phyloP scores from a whole-genome alignment of 129 eudicot species.

The Helianthus tuberosus region DNA sequence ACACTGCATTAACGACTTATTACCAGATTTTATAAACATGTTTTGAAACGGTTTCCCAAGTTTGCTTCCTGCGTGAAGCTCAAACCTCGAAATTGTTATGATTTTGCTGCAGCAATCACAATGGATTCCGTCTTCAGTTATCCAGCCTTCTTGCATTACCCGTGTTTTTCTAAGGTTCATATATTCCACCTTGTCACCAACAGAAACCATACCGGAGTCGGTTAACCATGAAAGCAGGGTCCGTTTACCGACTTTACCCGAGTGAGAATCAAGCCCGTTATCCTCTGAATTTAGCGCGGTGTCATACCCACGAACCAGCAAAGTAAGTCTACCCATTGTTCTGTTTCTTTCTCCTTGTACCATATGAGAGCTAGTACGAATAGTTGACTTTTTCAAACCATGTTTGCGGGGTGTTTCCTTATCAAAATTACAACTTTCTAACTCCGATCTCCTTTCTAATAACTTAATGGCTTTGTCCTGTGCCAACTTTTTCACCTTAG shows the following conservation, averaged over 20 bases:
- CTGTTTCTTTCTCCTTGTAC: conserved; percentile 59
- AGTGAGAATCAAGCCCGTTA: conserved; percentile 59
- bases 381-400: conserved; percentile 24
- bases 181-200: conserved; percentile 79
- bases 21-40: conserved; percentile 61
- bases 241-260: conserved; percentile 51
- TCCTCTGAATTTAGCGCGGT: conserved; percentile 49
- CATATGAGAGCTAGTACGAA: conserved; percentile 34
- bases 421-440: conserved; percentile 31
- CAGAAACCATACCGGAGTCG: conserved; percentile 59
- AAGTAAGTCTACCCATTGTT: conserved; percentile 64
- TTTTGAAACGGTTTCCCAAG: conserved; percentile 75
- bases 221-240: conserved; percentile 76
- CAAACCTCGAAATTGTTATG: conserved; percentile 73
- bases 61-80: conserved; percentile 93
- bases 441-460: conserved; percentile 36
- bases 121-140: conserved; percentile 85
- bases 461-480: conserved; percentile 42
- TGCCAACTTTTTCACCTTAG: conserved; percentile 37
- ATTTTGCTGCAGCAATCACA: conserved; percentile 94
- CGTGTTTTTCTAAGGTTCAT: conserved; percentile 75
- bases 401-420: conserved; percentile 35
- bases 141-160: conserved; percentile 92
- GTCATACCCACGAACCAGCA: conserved; percentile 67
- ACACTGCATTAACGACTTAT: conserved; percentile 63